Percentiles rank a stretch among this genome's conserved stretches.
These are phyloP conservation scores for Hyphopichia buzzinii DNA, from an alignment of 1,139 yeast genomes.

Conservation along the genomic window DNA sequence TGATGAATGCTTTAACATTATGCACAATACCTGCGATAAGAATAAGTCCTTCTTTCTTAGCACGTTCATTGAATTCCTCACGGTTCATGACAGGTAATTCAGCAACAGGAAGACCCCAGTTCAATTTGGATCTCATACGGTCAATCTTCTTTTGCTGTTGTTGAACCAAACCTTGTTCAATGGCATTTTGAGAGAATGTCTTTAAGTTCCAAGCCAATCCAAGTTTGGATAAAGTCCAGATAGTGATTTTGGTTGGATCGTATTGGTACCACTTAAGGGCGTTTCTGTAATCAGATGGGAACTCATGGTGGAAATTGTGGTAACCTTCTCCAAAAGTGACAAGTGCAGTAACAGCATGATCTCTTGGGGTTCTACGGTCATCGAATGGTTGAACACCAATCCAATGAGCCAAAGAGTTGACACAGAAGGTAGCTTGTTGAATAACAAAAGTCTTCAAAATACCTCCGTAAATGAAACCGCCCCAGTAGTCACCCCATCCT, in stretches of 20 bases:
- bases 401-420: constrained; percentile 98
- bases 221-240: constrained; percentile 66
- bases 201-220: constrained; percentile 91
- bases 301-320: constrained; percentile 99
- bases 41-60: constrained; percentile 59
- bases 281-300: constrained; percentile 97
- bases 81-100: constrained; percentile 91
- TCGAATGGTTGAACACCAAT: constrained; percentile 97
- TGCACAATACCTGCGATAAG: constrained; percentile 94
- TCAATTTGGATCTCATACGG: constrained; percentile 68
- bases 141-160: constrained; percentile 96
- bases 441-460: constrained; percentile 76
- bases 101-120: constrained; percentile 91
- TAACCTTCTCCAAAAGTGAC: constrained; percentile 98
- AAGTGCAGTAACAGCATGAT: constrained; percentile 88
- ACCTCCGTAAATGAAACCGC: constrained; percentile 93
- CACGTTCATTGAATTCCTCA: constrained; percentile 69
- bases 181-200: constrained; percentile 91
- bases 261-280: constrained; percentile 98
- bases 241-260: constrained; percentile 89
- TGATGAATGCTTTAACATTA: constrained; percentile 79
- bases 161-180: constrained; percentile 93
- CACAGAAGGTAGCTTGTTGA: constrained; percentile 98
- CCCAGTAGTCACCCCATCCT: constrained; percentile 86
- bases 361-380: constrained; percentile 96